These are phyloP conservation scores for Coemansia sp. DNA, from an alignment of 192 early-diverging fungal genomes.

Conservation along the genomic window DNA sequence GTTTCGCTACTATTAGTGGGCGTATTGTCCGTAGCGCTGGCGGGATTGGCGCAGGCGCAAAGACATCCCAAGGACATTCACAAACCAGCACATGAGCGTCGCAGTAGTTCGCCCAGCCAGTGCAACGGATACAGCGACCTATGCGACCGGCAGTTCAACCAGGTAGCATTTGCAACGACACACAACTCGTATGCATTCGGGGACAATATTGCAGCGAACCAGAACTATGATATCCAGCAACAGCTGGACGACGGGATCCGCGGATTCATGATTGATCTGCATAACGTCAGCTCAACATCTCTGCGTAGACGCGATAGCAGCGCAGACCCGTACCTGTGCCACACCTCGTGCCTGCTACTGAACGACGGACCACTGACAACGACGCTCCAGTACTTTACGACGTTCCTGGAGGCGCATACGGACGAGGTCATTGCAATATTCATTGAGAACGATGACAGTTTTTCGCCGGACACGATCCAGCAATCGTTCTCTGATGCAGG, in stretches of 20 bases:
- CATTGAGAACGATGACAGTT: constrained; percentile 63
- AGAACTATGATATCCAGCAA: constrained; percentile 59
- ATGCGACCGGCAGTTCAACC: constrained; percentile 63
- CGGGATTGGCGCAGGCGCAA: not conserved
- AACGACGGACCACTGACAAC: constrained; percentile 60
- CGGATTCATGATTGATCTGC: constrained; percentile 69
- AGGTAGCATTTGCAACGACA: constrained; percentile 66
- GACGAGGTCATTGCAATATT: constrained; percentile 78
- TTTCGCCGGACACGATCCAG: constrained; percentile 54
- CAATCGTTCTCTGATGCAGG: constrained; percentile 56
- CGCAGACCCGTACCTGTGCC: constrained; percentile 65
- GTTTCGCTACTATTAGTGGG: constrained; percentile 1
- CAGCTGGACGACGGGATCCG: constrained; percentile 77
- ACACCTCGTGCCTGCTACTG: constrained; percentile 61
- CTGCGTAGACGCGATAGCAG: not conserved
- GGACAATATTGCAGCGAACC: constrained; percentile 63
- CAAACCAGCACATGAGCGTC: not conserved
- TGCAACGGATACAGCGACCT: constrained; percentile 72
- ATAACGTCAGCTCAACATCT: constrained; percentile 20
- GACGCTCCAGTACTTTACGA: constrained; percentile 58
- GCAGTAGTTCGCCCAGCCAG: constrained; percentile 6
- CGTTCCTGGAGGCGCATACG: constrained; percentile 63
- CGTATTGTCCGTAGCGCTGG: not conserved
- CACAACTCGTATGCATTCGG: constrained; percentile 71
- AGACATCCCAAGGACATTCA: not conserved